Evolutionary conservation across 176 grass and related monocot species (phyloP).

Genomic region (Eragrostis nindensis): DNA sequence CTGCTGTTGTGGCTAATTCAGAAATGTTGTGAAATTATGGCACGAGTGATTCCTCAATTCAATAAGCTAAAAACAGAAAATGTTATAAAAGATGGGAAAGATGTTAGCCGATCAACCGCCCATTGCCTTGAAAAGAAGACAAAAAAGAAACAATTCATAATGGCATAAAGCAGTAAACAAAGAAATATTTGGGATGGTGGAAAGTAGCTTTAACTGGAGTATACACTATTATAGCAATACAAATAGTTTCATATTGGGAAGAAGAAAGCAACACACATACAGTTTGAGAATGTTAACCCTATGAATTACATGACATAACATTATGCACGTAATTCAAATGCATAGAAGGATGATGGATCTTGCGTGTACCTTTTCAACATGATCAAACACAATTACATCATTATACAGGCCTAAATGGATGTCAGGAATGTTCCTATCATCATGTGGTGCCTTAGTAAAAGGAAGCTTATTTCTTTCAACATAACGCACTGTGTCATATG

Average conservation of each 20-base stretch:
- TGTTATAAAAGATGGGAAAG: background rate
- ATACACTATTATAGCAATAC: background rate
- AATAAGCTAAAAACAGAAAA: background rate
- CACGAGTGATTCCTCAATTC: background rate
- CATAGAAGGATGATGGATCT: background rate
- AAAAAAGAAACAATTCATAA: background rate
- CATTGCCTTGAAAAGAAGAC: background rate
- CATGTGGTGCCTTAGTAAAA: slow-evolving; percentile 68
- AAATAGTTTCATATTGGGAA: background rate
- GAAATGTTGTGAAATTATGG: background rate
- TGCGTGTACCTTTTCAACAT: slow-evolving; percentile 76
- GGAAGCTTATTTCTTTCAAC: slow-evolving; percentile 96
- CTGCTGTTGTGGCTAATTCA: background rate
- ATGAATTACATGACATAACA: background rate
- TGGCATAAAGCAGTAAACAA: background rate
- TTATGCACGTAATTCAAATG: background rate
- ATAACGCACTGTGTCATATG: slow-evolving; percentile 91
- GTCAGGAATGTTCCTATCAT: slow-evolving; percentile 83
- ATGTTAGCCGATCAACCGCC: background rate
- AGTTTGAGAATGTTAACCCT: background rate
- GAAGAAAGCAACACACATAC: background rate
- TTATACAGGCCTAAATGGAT: slow-evolving; percentile 93
- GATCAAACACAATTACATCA: slow-evolving; percentile 84
- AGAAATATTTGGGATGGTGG: background rate
- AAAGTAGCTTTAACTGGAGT: background rate